Base-by-base conservation (phyloP, 2,329 filamentous ascomycete genomes). In the Fusarium compactum region DNA sequence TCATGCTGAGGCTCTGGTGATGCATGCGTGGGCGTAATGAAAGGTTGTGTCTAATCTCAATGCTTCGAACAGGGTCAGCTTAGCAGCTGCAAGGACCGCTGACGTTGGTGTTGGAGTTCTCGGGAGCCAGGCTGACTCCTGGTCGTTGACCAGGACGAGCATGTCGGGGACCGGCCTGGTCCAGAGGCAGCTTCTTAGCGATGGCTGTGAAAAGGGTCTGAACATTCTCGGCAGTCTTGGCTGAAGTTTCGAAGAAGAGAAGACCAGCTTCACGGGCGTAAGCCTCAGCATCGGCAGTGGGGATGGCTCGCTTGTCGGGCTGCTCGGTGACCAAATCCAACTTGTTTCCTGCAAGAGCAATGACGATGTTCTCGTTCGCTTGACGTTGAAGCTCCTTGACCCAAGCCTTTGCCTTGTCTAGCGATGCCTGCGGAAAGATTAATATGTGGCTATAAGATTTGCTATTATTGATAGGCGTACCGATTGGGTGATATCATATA, bases 311-410 rank as follows among this genome's bases (percentile, higher is more conserved):
- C 89, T 98, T 98, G 81, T 98, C 95, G 50, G 95, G 95, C 79
- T 93, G 92, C 78, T 97, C 95, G 70, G 90, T 95, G 69, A 98
- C 96, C 75, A 99, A 85, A 87, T 99, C 96, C 78, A 97, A 87
- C 85, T 99, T 98, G 87, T 99, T 99, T 70, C 96, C 96, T 56
- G 95, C 96, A 45, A 99, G 90, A 48, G 96, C 96, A 78, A 99
- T 99, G 82, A 99, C 95, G 81, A 99, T 99, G 83, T 98, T 98
- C 83, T 99, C 96, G 85, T 98, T 99, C 69, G 97, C 96, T 84
- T 99, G 96, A 79, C 96, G 91, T 83, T 99, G 96, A 58, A 99
- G 90, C 81, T 99, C 96, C 85, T 98, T 98, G 64, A 99, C 95
- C 96, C 96, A 99, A 46, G 95, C 92, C 83, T 99, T 99, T 75